phyloP scores from a whole-genome alignment of 441 rosid species.

The Adansonia madagascariensis region DNA sequence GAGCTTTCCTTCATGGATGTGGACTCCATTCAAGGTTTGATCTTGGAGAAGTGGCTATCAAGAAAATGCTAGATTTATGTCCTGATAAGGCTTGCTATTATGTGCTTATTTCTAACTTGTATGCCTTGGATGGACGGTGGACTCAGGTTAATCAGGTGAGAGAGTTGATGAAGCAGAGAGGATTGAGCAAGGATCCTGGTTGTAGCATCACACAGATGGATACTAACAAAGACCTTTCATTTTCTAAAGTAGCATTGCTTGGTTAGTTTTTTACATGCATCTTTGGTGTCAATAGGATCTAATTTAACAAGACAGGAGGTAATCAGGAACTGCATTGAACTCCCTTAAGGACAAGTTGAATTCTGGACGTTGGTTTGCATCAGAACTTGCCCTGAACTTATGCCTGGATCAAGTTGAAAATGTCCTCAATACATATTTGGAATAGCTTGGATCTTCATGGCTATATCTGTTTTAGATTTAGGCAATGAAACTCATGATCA shows the following conservation, averaged over 20 bases:
- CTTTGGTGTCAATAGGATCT: neutral
- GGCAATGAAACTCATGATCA: neutral
- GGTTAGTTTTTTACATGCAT: conserved; percentile 28
- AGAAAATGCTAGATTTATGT: conserved; percentile 60
- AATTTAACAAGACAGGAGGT: neutral
- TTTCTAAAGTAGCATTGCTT: conserved; percentile 35
- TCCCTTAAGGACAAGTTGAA: neutral
- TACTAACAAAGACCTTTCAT: conserved; percentile 25
- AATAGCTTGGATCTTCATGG: neutral
- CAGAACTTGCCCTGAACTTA: neutral
- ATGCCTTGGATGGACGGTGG: conserved; percentile 88
- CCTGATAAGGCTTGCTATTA: conserved; percentile 76
- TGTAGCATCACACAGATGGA: conserved; percentile 58
- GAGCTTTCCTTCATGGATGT: conserved; percentile 81
- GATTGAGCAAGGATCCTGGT: conserved; percentile 61
- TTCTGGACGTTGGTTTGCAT: neutral
- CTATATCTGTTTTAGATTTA: neutral
- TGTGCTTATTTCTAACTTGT: conserved; percentile 71
- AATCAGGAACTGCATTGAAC: neutral
- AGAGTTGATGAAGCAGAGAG: conserved; percentile 66
- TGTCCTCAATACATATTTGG: neutral
- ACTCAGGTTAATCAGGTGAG: conserved; percentile 59
- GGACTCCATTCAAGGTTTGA: conserved; percentile 81
- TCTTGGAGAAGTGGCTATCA: conserved; percentile 68
- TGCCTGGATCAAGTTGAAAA: conserved; percentile 4